Evolutionary conservation across 495 filamentous ascomycete genomes (phyloP).

Genomic region (Penicillium ucsense): DNA sequence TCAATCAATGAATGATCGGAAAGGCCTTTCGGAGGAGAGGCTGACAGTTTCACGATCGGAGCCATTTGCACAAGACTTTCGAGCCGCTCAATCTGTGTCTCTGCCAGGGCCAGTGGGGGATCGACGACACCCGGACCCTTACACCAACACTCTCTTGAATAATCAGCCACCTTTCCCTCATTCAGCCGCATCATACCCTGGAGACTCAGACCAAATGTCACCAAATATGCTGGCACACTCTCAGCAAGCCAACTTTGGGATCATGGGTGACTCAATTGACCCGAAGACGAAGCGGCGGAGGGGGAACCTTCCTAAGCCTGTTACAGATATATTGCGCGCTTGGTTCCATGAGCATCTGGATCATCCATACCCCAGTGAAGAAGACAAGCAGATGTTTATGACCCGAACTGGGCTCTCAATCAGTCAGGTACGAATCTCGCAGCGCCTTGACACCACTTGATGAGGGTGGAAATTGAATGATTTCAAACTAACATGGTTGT

Average conservation of each 20-base stretch:
- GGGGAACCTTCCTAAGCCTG: constrained; percentile 80
- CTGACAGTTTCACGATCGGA: constrained; percentile 23
- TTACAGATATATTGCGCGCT: constrained; percentile 67
- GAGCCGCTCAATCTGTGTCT: constrained; percentile 8
- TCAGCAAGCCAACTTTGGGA: constrained; percentile 34
- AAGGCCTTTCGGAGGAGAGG: constrained; percentile 22
- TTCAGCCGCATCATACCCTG: constrained; percentile 20
- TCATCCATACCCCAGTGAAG: constrained; percentile 84
- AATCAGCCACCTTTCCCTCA: constrained; percentile 22
- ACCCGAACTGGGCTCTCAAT: constrained; percentile 65
- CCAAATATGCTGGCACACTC: constrained; percentile 20
- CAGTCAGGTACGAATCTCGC: constrained; percentile 49
- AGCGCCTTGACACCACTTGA: background rate
- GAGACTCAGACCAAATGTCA: constrained; percentile 26
- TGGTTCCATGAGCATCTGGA: constrained; percentile 72
- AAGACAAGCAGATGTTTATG: constrained; percentile 80
- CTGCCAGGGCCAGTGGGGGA: constrained; percentile 15
- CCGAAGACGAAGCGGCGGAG: constrained; percentile 52
- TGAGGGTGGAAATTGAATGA: background rate
- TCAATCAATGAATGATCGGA: constrained; percentile 25
- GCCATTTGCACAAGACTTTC: constrained; percentile 21
- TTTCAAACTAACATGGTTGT: background rate
- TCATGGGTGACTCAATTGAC: constrained; percentile 35
- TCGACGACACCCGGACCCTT: constrained; percentile 20
- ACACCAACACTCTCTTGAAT: constrained; percentile 20